Evolutionary conservation across 306 rosid species (phyloP), one percentile per base, ranked within the genome.

Genomic region (Casuarina cunninghamiana): DNA sequence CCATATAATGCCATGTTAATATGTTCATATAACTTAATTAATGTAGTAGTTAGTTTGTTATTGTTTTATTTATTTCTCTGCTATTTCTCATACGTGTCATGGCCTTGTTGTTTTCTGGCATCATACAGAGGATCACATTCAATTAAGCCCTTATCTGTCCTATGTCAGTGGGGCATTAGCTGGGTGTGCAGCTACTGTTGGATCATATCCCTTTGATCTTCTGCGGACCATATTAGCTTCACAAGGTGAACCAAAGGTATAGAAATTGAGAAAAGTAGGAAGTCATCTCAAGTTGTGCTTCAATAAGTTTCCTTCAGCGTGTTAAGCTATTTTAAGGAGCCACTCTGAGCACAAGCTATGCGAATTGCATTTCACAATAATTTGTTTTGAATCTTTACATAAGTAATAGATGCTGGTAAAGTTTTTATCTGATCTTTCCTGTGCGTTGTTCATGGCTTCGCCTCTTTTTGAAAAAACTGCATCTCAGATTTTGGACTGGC

Each of bases 191-290:
- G 98, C 98, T 80, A 95, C 97, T 26, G 78, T 95, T 11, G 98
- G 97, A 66, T 92, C 98, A 39, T 95, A 95, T 77, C 98, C 97
- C 19, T 92, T 95, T 85, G 98, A 95, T 91, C 97, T 95, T 81
- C 79, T 95, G 51, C 88, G 97, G 58, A 95, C 98, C 63, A 87
- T 95, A 88, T 79, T 95, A 86, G 97, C 98, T 81, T 95, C 98
- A 72, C 98, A 95, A 57, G 98, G 98, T 37, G 98, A 95, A 83
- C 98, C 97, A 26, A 95, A 95, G 97, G 98, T 94, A 85, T 80
- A 38, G 5, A 53, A 68, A 37, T 7, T 46, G 51, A 69, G 8
- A 26, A 15, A 26, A 51, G 75, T 69, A 17, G 61, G 42, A 42
- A 66, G 5, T 42, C 3, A 32, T 62, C 69, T 37, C 69, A 37